Conservation (phyloP, 192 early-diverging fungal species). For the Linderina pennispora region DNA sequence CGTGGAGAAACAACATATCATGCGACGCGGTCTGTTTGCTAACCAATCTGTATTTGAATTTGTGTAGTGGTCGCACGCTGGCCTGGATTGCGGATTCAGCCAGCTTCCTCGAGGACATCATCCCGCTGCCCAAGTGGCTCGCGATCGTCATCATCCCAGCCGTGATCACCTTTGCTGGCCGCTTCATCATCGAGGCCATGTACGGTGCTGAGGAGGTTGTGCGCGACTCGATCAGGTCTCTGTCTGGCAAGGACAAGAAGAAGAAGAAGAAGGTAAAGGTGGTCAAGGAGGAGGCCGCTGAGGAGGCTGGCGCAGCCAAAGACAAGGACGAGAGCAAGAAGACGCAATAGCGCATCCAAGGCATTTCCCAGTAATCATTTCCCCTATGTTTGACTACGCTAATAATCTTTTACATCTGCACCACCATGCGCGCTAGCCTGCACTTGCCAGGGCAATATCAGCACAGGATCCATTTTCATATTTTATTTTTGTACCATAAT, state of each 20-base stretch:
- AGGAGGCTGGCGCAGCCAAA: background rate
- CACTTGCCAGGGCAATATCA: no score
- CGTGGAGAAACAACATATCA: no score
- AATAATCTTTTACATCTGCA: no score
- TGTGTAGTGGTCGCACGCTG: constrained; percentile 11
- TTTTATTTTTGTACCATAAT: no score
- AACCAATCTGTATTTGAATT: no score
- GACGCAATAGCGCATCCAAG: no score
- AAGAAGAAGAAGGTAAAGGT: background rate
- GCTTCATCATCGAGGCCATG: constrained; percentile 36
- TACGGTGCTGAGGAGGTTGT: constrained; percentile 19
- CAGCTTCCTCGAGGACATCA: constrained; percentile 9
- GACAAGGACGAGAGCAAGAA: background rate
- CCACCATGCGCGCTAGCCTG: no score
- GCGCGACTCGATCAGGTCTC: background rate
- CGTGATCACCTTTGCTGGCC: constrained; percentile 22
- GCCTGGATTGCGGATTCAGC: constrained; percentile 26
- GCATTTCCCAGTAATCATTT: no score
- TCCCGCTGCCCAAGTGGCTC: constrained; percentile 42
- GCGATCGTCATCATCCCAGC: constrained; percentile 35
- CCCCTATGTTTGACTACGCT: no score
- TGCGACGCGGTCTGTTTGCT: no score
- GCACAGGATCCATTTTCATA: no score
- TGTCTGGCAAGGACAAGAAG: background rate
- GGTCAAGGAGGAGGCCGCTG: background rate